phyloP scores from a whole-genome alignment of 139 green algal genomes.

The Gonium pectorale region DNA sequence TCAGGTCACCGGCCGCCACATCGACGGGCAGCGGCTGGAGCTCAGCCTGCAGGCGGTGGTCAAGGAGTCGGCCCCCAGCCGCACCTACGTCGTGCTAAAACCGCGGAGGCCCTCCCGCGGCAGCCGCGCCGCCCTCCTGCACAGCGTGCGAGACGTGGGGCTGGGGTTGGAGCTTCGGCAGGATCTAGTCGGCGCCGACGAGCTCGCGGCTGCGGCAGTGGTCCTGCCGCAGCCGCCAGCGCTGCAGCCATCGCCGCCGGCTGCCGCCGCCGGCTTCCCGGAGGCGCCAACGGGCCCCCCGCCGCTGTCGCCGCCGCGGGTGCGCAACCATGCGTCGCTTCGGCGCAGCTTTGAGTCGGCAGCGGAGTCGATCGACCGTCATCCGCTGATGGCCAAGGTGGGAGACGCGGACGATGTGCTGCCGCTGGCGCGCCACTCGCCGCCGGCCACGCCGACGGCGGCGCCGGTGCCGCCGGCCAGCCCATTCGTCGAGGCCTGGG shows the following conservation, averaged over 20 bases:
- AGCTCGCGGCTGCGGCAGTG: neutral
- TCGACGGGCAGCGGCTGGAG: neutral
- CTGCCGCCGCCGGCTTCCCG: too few species aligned
- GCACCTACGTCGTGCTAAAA: constrained; percentile 35
- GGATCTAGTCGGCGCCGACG: neutral
- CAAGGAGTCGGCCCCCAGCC: constrained; percentile 5
- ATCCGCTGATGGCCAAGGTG: too few species aligned
- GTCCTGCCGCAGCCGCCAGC: neutral
- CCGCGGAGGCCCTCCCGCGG: neutral
- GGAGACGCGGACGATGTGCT: too few species aligned
- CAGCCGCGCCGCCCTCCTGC: constrained; percentile 21
- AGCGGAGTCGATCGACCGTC: too few species aligned
- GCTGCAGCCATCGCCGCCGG: neutral
- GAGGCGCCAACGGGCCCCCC: neutral
- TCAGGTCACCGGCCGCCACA: constrained; percentile 1
- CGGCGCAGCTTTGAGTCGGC: constrained; percentile 4
- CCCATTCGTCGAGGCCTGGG: too few species aligned
- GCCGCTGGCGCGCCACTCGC: too few species aligned
- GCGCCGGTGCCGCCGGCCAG: too few species aligned
- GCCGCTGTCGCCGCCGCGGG: neutral
- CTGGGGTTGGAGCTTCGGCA: neutral
- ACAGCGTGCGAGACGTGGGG: neutral
- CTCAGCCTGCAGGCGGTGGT: constrained; percentile 33
- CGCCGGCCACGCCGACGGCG: too few species aligned
- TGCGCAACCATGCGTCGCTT: neutral